Base-by-base conservation (phyloP, 2,329 filamentous ascomycete species). In the Blastomyces percursus region DNA sequence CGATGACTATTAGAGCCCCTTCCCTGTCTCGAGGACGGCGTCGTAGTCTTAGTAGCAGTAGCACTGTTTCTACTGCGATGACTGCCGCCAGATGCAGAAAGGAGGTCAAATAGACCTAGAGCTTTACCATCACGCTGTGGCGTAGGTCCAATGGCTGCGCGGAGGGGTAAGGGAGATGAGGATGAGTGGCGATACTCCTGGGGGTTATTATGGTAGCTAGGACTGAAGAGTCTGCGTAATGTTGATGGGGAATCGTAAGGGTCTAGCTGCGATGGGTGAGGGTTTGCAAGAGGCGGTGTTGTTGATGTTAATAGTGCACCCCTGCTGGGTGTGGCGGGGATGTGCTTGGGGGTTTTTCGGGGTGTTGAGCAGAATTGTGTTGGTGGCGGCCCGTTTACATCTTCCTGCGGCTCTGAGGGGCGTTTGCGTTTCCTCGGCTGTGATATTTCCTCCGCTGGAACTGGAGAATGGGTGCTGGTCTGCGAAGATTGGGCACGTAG, bases 121-220 rank as follows among this genome's bases (percentile, higher is more conserved):
- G 78, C 73, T 54, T 75, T 79, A 11, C 79, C 79, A 68, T 80
- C 77, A 46, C 78, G 75, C 63, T 80, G 77, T 1, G 79, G 79
- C 2, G 79, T 80, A 14, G 79, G 79, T 3, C 78, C 79, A 59
- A 80, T 77, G 30, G 72, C 73, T 9, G 72, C 65, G 54, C 76
- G 74, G 1, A 78, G 66, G 2, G 75, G 74, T 9, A 72, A 69
- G 16, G 73, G 71, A 32, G 48, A 61, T 61, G 71, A 68, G 3
- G 48, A 54, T 54, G 27, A 54, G 14, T 19, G 64, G 67, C 55
- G 40, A 56, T 14, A 48, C 35, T 59, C 27, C 9, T 56, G 35
- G 16, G 75, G 72, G 2, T 72, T 67, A 32, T 66, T 70, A 51
- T 76, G 74, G 2, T 72, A 68, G 32, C 67, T 70, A 8, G 76